Evolutionary conservation across 805 yeast genomes (phyloP).

Genomic region (Komagataella ulmi): DNA sequence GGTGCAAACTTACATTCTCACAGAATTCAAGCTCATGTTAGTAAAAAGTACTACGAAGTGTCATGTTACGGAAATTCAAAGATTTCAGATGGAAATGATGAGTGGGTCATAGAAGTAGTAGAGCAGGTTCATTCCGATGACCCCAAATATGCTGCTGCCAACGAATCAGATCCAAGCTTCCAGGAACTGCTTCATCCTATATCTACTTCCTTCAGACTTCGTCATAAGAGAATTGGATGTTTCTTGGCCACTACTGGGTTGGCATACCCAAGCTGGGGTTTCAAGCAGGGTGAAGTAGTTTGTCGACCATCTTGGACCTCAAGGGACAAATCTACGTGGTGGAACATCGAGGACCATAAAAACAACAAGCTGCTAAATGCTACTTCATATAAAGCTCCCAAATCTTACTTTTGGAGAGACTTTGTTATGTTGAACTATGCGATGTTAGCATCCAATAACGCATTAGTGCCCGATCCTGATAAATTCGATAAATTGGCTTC

Average conservation of each 20-base stretch:
- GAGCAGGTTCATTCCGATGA: constrained; percentile 30
- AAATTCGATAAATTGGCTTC: constrained; percentile 63
- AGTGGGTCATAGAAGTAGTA: constrained; percentile 63
- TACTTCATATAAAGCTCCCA: constrained; percentile 23
- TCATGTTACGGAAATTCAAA: constrained; percentile 59
- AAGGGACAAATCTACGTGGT: constrained; percentile 57
- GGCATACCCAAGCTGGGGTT: constrained; percentile 91
- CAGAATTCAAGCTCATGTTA: constrained; percentile 47
- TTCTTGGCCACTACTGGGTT: constrained; percentile 77
- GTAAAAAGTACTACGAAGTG: constrained; percentile 38
- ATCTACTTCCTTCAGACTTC: constrained; percentile 71
- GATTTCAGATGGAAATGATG: constrained; percentile 60
- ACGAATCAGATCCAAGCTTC: constrained; percentile 33
- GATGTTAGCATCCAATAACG: constrained; percentile 78
- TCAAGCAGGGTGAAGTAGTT: constrained; percentile 84
- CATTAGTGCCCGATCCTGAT: constrained; percentile 64
- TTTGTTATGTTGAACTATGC: constrained; percentile 62
- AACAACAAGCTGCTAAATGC: constrained; percentile 31
- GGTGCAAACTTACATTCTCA: constrained; percentile 64
- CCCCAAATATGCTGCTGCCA: constrained; percentile 8
- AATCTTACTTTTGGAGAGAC: constrained; percentile 48
- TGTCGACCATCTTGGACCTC: constrained; percentile 41
- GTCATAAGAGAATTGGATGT: constrained; percentile 57
- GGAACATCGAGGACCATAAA: constrained; percentile 67
- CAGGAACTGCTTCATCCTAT: constrained; percentile 54